Conservation (phyloP, 257 asterid species). For the Solanum sejunctum region DNA sequence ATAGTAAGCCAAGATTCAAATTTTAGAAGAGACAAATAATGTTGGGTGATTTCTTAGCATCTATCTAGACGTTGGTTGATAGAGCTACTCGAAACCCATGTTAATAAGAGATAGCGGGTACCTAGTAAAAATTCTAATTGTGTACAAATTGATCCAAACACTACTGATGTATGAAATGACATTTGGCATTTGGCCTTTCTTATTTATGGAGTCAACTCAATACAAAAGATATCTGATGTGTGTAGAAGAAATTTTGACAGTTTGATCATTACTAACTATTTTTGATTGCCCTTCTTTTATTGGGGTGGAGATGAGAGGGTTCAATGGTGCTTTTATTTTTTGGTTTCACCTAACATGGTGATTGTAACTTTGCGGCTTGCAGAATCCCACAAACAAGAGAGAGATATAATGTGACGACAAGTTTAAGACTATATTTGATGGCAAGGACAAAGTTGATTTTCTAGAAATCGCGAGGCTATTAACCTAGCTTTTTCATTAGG, state of each 20-base stretch:
- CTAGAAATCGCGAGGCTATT: constrained; percentile 36
- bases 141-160: neutral
- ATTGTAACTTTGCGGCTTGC: constrained; percentile 1
- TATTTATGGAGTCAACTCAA: neutral
- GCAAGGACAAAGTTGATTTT: constrained; percentile 47
- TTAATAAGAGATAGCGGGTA: neutral
- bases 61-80: neutral
- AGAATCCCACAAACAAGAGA: constrained; percentile 49
- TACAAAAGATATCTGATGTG: neutral
- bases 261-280: neutral
- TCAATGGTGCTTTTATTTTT: too few relatives aligned
- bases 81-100: neutral
- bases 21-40: neutral
- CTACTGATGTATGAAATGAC: neutral
- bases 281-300: neutral
- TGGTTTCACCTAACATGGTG: neutral
- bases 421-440: constrained; percentile 46
- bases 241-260: neutral
- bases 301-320: too few relatives aligned
- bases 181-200: neutral
- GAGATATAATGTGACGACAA: constrained; percentile 52
- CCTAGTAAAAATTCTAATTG: neutral
- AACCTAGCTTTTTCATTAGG: constrained; percentile 37
- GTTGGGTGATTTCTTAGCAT: neutral
- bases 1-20: neutral